Base-by-base conservation (phyloP, 176 grass and related monocot genomes). In the Lolium rigidum region DNA sequence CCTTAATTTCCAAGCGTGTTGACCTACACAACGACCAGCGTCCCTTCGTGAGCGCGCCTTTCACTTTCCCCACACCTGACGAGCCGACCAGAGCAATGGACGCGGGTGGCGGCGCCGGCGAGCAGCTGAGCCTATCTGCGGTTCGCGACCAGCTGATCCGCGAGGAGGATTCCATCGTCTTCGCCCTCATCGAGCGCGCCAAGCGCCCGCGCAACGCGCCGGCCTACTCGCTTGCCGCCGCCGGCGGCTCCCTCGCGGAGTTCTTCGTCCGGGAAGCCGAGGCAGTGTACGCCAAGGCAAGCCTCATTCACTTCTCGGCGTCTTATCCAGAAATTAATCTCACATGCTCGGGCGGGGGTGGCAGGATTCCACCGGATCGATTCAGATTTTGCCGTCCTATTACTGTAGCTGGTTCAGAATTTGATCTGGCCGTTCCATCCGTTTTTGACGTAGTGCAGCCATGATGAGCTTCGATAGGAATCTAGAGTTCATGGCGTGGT, bases 131-230 rank as follows among this genome's bases (percentile, higher is more conserved):
- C 60, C 86, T 98, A 79, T 82, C 51, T 10, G 70, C 50, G 70
- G 90, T 98, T 86, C 92, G 96, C 77, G 93, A 98, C 62, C 82
- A 87, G 78, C 89, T 98, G 77, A 81, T 95, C 49, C 88, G 93
- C 79, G 66, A 91, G 83, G 96, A 98, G 90, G 96, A 98, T 69
- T 94, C 96, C 7, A 93, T 98, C 67, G 93, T 98, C 49, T 98
- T 98, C 71, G 83, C 88, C 37, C 88, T 98, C 77, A 91, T 98
- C 79, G 90, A 98, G 88, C 90, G 96, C 81, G 84, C 93, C 55
- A 88, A 62, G 82, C 91, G 85, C 58, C 93, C 93, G 37, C 86
- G 78, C 70, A 98, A 98, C 90, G 74, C 91, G 67, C 74, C 82
- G 47, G 92, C 86, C 14, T 95, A 98, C 79, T 52, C 83, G 12